Conservation (phyloP, 345 rosid genomes). For the Lepidium didymum region DNA sequence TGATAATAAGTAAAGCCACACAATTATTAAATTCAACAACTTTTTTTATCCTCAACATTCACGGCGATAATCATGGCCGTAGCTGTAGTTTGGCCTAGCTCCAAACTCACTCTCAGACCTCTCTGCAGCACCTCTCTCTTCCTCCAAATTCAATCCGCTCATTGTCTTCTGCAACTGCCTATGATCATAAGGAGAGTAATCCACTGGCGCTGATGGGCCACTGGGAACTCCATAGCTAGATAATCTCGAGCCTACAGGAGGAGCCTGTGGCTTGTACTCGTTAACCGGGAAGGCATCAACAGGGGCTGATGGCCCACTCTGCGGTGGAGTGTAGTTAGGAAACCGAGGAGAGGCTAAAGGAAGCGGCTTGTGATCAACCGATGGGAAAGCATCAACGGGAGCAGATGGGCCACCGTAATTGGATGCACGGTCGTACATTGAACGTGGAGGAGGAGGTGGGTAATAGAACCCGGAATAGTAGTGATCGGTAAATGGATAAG, state of each 20-base stretch:
- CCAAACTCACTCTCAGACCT: constrained; percentile 32
- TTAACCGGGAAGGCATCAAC: constrained; percentile 29
- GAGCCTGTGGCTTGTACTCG: constrained; percentile 38
- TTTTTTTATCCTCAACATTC: constrained; percentile 26
- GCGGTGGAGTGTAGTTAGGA: constrained; percentile 18
- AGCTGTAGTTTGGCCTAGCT: constrained; percentile 31
- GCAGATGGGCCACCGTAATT: constrained; percentile 41
- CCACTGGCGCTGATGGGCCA: constrained; percentile 53
- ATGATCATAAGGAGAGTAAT: constrained; percentile 43
- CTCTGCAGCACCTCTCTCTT: constrained; percentile 28
- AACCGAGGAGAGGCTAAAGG: constrained; percentile 22
- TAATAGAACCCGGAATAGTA: constrained; percentile 38
- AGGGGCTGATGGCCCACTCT: constrained; percentile 48
- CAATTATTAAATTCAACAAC: constrained; percentile 7
- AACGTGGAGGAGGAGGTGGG: constrained; percentile 40
- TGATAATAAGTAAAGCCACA: constrained; percentile 2
- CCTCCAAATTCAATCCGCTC: constrained; percentile 43
- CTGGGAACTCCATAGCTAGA: constrained; percentile 33
- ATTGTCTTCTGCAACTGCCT: constrained; percentile 30
- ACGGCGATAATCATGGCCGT: constrained; percentile 33
- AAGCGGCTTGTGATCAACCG: constrained; percentile 32
- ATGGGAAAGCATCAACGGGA: constrained; percentile 39
- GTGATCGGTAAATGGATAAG: constrained; percentile 27
- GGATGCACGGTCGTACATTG: constrained; percentile 33
- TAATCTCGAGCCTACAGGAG: constrained; percentile 16